A percentile compares a stretch with the other conserved stretches of the same genome.
Conservation (phyloP, 2,329 filamentous ascomycete genomes). For the Ophiostoma pallidulum region DNA sequence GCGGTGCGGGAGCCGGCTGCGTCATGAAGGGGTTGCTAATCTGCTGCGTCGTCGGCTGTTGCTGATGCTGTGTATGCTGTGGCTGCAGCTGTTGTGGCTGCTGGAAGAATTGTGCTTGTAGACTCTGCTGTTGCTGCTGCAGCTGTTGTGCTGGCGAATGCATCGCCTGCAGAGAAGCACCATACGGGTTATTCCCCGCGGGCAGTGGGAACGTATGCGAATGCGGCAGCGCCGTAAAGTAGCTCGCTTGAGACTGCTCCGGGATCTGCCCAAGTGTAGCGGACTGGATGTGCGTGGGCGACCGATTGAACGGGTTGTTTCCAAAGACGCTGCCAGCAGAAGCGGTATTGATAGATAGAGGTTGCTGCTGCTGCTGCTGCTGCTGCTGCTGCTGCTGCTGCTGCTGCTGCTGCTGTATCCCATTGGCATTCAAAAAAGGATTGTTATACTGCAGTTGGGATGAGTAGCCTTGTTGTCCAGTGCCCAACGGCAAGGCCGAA, state of each 20-base stretch:
- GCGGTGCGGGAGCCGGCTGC: slow-evolving; percentile 25
- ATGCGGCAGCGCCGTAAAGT: slow-evolving; percentile 23
- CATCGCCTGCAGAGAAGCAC: not conserved
- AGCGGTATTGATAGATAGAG: slow-evolving; percentile 32
- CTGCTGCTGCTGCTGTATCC: slow-evolving; percentile 23
- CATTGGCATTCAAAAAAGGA: slow-evolving; percentile 34
- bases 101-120: not conserved
- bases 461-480: slow-evolving; percentile 4
- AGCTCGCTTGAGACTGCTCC: slow-evolving; percentile 39
- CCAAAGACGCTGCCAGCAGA: slow-evolving; percentile 23
- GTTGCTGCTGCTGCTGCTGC: slow-evolving; percentile 23
- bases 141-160: not conserved
- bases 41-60: slow-evolving; percentile 9
- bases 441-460: slow-evolving; percentile 31
- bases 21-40: slow-evolving; percentile 25
- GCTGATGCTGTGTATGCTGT: slow-evolving; percentile 23
- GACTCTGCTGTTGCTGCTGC: not conserved
- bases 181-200: slow-evolving; percentile 11
- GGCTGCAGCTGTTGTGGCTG: slow-evolving; percentile 21
- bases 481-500: not conserved
- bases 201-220: slow-evolving; percentile 11
- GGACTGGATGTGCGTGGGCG: slow-evolving; percentile 41
- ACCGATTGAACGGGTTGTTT: slow-evolving; percentile 40
- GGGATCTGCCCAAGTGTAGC: slow-evolving; percentile 43
- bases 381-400: slow-evolving; percentile 28